Conservation (phyloP, 345 rosid species). For the Eucalyptus polybractea region DNA sequence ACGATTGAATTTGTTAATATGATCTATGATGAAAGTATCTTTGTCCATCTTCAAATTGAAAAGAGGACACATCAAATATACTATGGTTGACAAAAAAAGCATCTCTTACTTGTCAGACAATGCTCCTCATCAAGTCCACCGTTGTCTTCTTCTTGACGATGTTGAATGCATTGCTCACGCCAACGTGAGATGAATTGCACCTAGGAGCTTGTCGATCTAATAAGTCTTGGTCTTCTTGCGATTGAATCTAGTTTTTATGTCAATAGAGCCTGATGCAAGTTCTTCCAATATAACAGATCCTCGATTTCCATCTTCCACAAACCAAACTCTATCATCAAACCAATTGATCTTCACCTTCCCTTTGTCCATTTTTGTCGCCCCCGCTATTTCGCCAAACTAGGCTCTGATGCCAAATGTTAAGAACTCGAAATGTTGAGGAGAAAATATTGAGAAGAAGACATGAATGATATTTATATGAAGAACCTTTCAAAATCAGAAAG, state of each 20-base stretch:
- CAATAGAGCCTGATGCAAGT: fast-evolving
- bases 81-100: too few relatives aligned
- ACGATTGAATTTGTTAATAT: too few relatives aligned
- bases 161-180: not conserved
- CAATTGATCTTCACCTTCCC: not conserved
- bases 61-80: too few relatives aligned
- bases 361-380: not conserved
- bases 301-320: not conserved
- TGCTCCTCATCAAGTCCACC: too few relatives aligned
- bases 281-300: not conserved
- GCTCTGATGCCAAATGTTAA: not conserved
- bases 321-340: not conserved
- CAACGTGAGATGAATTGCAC: not conserved
- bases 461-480: not conserved
- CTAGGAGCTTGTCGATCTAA: too few relatives aligned
- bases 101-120: too few relatives aligned
- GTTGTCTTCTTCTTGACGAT: too few relatives aligned
- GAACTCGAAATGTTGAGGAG: fast-evolving
- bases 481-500: not conserved
- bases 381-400: fast-evolving
- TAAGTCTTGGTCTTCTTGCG: not conserved
- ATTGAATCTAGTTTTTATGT: not conserved
- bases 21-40: too few relatives aligned
- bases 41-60: too few relatives aligned
- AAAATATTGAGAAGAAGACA: not conserved